phyloP scores from a whole-genome alignment of 2,329 filamentous ascomycete genomes.

The Hymenoscyphus scutula region DNA sequence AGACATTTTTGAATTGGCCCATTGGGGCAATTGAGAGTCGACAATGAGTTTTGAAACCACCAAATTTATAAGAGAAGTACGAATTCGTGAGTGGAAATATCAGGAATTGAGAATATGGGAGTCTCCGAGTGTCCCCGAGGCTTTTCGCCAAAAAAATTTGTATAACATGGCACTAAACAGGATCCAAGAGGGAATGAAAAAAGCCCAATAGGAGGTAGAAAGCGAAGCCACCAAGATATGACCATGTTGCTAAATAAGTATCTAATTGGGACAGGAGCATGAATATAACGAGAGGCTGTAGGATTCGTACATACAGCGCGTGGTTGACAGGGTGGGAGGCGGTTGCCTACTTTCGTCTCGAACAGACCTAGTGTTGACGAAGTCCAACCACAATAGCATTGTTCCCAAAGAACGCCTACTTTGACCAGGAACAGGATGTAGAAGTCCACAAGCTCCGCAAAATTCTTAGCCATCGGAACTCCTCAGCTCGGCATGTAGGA shows the following conservation, averaged over 20 bases:
- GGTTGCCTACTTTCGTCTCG: constrained; percentile 21
- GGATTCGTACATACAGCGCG: constrained; percentile 18
- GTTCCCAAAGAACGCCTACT: not conserved
- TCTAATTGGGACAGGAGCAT: not conserved
- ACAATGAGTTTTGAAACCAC: not conserved
- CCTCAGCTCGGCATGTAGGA: constrained; percentile 13
- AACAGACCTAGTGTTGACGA: not conserved
- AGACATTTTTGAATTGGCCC: constrained; percentile 19
- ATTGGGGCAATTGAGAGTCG: constrained; percentile 5
- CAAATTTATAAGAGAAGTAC: not conserved
- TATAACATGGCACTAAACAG: constrained; percentile 19
- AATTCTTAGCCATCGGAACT: constrained; percentile 15
- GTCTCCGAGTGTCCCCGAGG: not conserved
- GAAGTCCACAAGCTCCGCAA: constrained; percentile 1
- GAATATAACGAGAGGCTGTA: constrained; percentile 7
- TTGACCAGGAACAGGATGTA: not conserved
- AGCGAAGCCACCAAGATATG: not conserved
- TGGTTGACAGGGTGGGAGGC: constrained; percentile 27
- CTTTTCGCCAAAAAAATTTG: constrained; percentile 7
- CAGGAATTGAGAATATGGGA: not conserved
- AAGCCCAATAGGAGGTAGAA: not conserved
- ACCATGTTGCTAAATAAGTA: not conserved
- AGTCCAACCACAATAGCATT: not conserved
- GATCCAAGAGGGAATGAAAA: not conserved
- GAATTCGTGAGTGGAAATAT: not conserved